phyloP scores from a whole-genome alignment of 2,329 filamentous ascomycete genomes.

The Emydomyces testavorans region DNA sequence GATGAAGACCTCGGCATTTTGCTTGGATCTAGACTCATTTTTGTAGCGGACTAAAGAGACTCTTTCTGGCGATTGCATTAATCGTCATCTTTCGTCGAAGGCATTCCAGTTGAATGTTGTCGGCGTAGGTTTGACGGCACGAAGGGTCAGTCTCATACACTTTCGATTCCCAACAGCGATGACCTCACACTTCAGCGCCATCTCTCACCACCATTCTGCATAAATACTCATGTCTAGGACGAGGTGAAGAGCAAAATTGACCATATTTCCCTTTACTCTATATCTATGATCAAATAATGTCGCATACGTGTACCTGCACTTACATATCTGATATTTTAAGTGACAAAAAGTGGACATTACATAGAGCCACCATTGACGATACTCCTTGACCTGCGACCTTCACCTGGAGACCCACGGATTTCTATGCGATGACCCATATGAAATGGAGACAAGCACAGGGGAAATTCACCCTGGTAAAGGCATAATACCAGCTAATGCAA shows the following conservation, averaged over 20 bases:
- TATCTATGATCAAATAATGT: too few relatives aligned
- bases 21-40: slow-evolving; percentile 35
- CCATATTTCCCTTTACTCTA: too few relatives aligned
- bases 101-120: neutral
- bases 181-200: slow-evolving; percentile 3
- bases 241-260: too few relatives aligned
- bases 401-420: slow-evolving; percentile 15
- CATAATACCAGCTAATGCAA: neutral
- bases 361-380: neutral
- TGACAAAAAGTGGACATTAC: too few relatives aligned
- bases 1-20: slow-evolving; percentile 43
- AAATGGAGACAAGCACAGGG: slow-evolving; percentile 11
- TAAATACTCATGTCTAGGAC: too few relatives aligned
- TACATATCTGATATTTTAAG: neutral
- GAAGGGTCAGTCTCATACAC: neutral
- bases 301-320: too few relatives aligned
- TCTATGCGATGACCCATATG: slow-evolving; percentile 8
- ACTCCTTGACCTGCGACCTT: slow-evolving; percentile 17
- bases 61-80: slow-evolving; percentile 17
- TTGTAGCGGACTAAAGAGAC: slow-evolving; percentile 24
- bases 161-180: neutral
- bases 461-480: neutral
- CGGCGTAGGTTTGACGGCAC: neutral
- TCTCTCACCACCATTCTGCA: too few relatives aligned
- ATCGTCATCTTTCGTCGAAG: slow-evolving; percentile 26